Evolutionary conservation across 2,329 filamentous ascomycete species (phyloP), one percentile per base, ranked within the genome.

Genomic region (Nigrospora sphaerica): DNA sequence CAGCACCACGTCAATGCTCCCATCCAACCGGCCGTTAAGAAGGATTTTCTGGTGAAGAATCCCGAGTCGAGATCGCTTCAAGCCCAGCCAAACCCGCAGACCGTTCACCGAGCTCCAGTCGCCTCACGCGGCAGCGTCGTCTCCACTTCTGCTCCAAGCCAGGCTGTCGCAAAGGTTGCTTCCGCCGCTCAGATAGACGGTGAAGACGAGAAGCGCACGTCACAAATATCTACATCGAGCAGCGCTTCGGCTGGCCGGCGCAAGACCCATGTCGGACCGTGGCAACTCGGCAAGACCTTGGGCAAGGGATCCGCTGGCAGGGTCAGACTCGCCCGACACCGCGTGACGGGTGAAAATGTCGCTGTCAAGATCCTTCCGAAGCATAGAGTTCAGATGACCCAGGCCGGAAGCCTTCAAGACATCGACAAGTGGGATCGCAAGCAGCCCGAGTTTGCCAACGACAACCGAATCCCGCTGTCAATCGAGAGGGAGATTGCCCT

Each of bases 301-400:
- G 93, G 93, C 1, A 87, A 88, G 56, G 93, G 93, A 3, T 90
- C 91, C 2, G 95, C 89, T 42, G 92, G 90, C 13, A 81, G 88
- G 28, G 93, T 98, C 14, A 80, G 92, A 46, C 73, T 93, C 33
- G 95, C 92, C 18, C 83, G 88, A 52, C 91, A 98, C 68, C 77
- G 75, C 19, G 68, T 81, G 18, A 93, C 89, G 4, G 81, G 86
- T 11, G 85, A 95, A 58, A 76, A 85, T 42, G 93, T 90, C 4
- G 93, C 93, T 2, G 86, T 96, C 61, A 98, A 98, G 72, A 97
- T 98, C 58, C 88, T 98, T 28, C 88, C 88, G 48, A 91, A 95
- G 64, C 80, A 79, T 48, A 86, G 81, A 44, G 88, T 87, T 12
- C 83, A 87, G 49, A 79, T 91, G 58, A 85, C 88, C 2, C 86